A percentile compares a stretch with the other conserved stretches of the same genome.
Conservation (phyloP, 768 basidiomycete genomes). For the Pisolithus albus region DNA sequence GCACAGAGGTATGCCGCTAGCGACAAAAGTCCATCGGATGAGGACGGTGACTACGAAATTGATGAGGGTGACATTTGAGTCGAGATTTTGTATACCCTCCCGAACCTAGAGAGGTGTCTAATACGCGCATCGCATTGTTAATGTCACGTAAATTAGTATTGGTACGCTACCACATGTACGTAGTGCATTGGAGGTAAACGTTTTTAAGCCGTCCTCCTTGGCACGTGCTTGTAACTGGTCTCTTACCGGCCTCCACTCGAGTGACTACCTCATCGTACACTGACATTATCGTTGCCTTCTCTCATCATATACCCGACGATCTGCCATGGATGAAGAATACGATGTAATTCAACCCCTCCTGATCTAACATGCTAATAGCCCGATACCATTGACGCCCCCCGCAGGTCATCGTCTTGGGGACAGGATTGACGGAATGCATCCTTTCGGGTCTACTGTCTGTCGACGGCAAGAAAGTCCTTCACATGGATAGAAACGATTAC, state of each 20-base stretch:
- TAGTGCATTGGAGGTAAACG: neutral
- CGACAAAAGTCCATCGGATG: constrained; percentile 6
- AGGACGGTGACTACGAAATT: constrained; percentile 17
- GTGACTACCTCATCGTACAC: neutral
- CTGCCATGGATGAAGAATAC: constrained; percentile 96
- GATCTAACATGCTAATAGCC: constrained; percentile 12
- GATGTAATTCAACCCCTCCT: constrained; percentile 49
- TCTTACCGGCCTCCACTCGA: no score
- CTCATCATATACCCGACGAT: constrained; percentile 11
- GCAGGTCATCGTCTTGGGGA: constrained; percentile 89
- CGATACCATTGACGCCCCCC: constrained; percentile 11
- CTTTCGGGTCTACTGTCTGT: constrained; percentile 97
- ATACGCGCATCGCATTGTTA: no score
- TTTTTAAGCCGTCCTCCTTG: neutral
- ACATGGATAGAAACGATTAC: constrained; percentile 98
- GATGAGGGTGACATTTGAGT: constrained; percentile 9
- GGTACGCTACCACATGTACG: neutral
- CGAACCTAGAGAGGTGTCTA: no score
- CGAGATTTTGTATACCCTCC: neutral
- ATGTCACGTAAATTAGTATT: neutral
- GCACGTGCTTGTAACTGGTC: neutral
- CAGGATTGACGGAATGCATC: constrained; percentile 97
- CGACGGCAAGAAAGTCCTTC: constrained; percentile 98
- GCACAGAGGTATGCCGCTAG: constrained; percentile 7
- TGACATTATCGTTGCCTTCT: constrained; percentile 4